Evolutionary conservation across 2,329 filamentous ascomycete species (phyloP), one percentile per base, ranked within the genome.

Genomic region (Colletotrichum musae): DNA sequence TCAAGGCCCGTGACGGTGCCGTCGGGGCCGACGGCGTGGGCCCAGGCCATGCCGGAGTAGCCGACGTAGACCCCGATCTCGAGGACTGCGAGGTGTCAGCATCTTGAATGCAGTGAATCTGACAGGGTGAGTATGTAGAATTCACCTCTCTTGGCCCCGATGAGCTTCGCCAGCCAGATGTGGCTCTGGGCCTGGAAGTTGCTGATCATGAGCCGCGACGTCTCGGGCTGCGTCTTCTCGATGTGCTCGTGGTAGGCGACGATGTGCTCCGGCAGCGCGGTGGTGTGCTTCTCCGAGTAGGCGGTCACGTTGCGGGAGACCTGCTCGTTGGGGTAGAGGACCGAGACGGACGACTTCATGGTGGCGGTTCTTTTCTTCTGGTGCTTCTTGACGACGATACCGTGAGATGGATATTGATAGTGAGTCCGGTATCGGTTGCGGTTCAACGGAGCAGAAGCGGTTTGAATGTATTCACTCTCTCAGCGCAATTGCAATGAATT

Each of bases 51-150:
- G 72, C 79, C 77, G n/a, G 84, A 86, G 75, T 84, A 86, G 48
- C 85, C 84, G 24, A 84, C 77, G 68, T 83, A 86, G 64, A 86
- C 83, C 48, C 85, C 85, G 43, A 86, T 79, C 68, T 86, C 85
- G 58, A 86, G 80, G 16, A 86, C 83, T 85, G 3, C 12, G 36
- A 10, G 10, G 16, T 24, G 21, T 24, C 21, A 24, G 21, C 21
- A 24, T 24, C 21, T 24, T 24, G 21, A 24, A 24, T 4, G 21
- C 2, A 24, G 21, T 24, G 21, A 24, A 24, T 24, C 21, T 24
- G 21, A 24, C 21, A 24, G 21, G 21, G 21, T 24, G 21, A 18
- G 18, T 18, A 18, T 24, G 21, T 4, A 15, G 13, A 36, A 70
- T 73, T 61, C 66, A 82, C 81, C 77, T 73, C 80, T 74, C 74